phyloP scores from a whole-genome alignment of 176 grass and related monocot genomes.

The Luzula sylvatica region DNA sequence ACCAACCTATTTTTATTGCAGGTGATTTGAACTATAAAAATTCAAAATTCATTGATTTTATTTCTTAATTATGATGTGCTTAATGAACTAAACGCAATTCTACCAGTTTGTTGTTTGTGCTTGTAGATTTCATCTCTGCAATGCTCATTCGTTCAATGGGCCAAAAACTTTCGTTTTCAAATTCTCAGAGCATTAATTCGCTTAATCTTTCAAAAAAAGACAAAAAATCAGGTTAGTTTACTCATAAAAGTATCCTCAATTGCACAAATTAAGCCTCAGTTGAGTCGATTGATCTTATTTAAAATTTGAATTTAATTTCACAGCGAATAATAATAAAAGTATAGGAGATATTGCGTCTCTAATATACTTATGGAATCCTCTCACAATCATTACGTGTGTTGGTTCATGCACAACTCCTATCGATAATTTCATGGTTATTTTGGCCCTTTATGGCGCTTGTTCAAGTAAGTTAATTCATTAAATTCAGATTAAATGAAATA shows the following conservation, averaged over 20 bases:
- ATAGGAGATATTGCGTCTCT: conserved; percentile 75
- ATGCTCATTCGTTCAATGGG: conserved; percentile 78
- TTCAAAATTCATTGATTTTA: not conserved
- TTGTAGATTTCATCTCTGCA: conserved; percentile 85
- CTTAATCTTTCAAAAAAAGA: conserved; percentile 47
- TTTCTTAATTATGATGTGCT: not conserved
- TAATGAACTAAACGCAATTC: conserved; percentile 50
- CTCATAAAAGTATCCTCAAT: not conserved
- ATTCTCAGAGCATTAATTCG: conserved; percentile 41
- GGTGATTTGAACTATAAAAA: too few species aligned
- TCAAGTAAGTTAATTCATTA: conserved; percentile 42
- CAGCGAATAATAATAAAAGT: conserved; percentile 12
- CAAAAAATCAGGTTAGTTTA: conserved; percentile 44
- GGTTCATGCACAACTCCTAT: conserved; percentile 86
- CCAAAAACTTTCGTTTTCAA: conserved; percentile 44
- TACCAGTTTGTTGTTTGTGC: conserved; percentile 97
- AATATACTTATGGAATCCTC: conserved; percentile 95
- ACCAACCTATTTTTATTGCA: conserved; percentile 54
- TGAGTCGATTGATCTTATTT: too few species aligned
- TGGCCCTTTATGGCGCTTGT: conserved; percentile 81
- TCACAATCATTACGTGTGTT: conserved; percentile 78
- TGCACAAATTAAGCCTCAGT: not conserved
- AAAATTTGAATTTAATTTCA: too few species aligned
- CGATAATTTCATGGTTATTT: conserved; percentile 86
- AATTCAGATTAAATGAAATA: not conserved